Base-by-base conservation (phyloP, 192 early-diverging fungal species). In the Allomyces javanicus region DNA sequence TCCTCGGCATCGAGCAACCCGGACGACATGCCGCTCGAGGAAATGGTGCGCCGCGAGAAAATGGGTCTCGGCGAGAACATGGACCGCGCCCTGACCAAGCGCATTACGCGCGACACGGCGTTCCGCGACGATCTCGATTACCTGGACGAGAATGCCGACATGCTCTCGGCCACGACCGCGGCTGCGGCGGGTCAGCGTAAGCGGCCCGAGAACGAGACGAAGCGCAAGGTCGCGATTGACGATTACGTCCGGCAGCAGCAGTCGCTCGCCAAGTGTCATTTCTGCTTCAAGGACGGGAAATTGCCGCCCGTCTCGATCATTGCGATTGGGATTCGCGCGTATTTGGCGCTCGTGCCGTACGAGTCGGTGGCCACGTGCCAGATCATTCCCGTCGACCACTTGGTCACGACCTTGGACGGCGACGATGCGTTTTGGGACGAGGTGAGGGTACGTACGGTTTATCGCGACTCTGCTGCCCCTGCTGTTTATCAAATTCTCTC, bases 361-460 rank as follows among this genome's bases (percentile, higher is more conserved):
- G 79, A 84, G 40, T 86, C 89, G 17, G 82, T 97, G 72, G 78
- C 83, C 23, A 84, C 86, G 1, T 89, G 86, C 1, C 94, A 97
- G 58, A 96, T 99, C 70, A 88, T 93, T 9, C 96, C 96, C 19
- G 67, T 90, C 14, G 84, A 93, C 65, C 96, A 99, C 68, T 78
- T 83, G 27, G 69, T 83, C 0, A 87, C 88, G 9, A 90, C 86
- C 14, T 73, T 99, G 33, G 87, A 90, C 69, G 88, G 85, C 62
- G 91, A 94, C 62, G 93, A 99, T 65, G 89, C 90, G 68, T 78
- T 77, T 14, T 96, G 94, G 94, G 87, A 87, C 62, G 96, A 99
- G 72, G 91, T 99, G 40, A 69, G 82, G 76, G 85, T 87, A 81
- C 61, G 71, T 71, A 44, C 24, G n/a, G n/a, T 5, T 50, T 62